A percentile compares a stretch with the other conserved stretches of the same genome.
Conservation (phyloP, 352 stramenopile species). For the Poterioochromonas sp. region DNA sequence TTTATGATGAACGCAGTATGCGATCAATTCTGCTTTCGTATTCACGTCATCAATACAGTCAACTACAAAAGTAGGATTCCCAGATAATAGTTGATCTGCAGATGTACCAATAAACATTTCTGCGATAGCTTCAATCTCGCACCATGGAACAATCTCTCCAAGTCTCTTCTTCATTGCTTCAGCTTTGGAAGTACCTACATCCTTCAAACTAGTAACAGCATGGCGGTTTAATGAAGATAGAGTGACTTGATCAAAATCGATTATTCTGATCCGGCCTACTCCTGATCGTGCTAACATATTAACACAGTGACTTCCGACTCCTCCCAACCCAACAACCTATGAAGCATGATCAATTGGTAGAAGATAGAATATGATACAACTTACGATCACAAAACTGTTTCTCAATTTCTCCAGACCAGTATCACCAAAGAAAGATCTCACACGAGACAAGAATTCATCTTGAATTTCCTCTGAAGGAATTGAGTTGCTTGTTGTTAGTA, state of each 20-base stretch:
- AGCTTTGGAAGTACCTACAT: slow-evolving; percentile 90
- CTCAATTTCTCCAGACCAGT: slow-evolving; percentile 75
- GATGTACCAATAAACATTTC: slow-evolving; percentile 61
- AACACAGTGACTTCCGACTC: slow-evolving; percentile 89
- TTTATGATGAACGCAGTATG: slow-evolving; percentile 60
- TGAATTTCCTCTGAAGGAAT: slow-evolving; percentile 42
- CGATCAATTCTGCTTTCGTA: slow-evolving; percentile 88
- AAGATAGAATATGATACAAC: neutral
- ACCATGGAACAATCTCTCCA: slow-evolving; percentile 59
- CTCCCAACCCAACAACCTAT: slow-evolving; percentile 76
- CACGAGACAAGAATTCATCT: slow-evolving; percentile 75
- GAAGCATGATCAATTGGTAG: neutral
- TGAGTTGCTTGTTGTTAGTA: neutral
- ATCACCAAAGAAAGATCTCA: slow-evolving; percentile 84
- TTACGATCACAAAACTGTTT: slow-evolving; percentile 60
- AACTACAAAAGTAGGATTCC: slow-evolving; percentile 75
- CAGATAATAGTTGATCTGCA: slow-evolving; percentile 39
- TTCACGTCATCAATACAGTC: slow-evolving; percentile 98
- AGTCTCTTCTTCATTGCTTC: slow-evolving; percentile 44
- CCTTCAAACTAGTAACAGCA: slow-evolving; percentile 83
- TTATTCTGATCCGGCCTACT: slow-evolving; percentile 81
- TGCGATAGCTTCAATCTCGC: slow-evolving; percentile 67
- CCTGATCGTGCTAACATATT: slow-evolving; percentile 92
- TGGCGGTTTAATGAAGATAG: slow-evolving; percentile 97
- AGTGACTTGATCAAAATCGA: slow-evolving; percentile 99